Evolutionary conservation across 202 grass and related monocot genomes (phyloP), one percentile per base, ranked within the genome.

Genomic region (Musa balbisiana): DNA sequence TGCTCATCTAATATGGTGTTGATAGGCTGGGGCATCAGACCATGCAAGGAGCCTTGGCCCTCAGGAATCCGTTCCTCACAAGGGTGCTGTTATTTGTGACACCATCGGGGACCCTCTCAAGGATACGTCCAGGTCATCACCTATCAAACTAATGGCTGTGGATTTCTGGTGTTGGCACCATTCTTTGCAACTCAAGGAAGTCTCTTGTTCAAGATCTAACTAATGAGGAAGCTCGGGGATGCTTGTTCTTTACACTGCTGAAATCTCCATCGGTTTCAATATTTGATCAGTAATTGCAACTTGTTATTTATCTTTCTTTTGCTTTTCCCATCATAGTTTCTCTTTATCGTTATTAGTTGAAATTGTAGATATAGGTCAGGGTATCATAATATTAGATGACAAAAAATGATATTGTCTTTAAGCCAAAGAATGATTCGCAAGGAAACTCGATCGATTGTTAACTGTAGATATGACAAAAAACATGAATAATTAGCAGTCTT

Each of bases 131-230:
- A 15, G 65, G 65, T 13, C 65, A 0, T 67, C 65, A 15, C 65
- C 43, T 43, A 49, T 67, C 12, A 67, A 67, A 26, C 65, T 67
- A 43, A 67, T 67, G 65, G 65, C 27, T 17, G 65, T 67, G 13
- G 65, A 67, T 67, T 26, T 17, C 65, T 67, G 1, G 65, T 49
- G 14, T 67, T 67, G 14, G 65, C 65, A 4, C 65, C 65, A 49
- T 67, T 67, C 65, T 67, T 67, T 67, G 65, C 65, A 49, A 17
- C 65, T 9, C 27, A 67, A 1, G 65, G 65, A 33, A 26, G 65
- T 20, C 24, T 67, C 65, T 43, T 67, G 26, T 67, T 67, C 27
- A 67, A 67, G 65, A 67, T 67, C 65, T 67, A 43, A 67, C 13
- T 16, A 43, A 43, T 43, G 33, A 43, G 33, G 5, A 43, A 43